Evolutionary conservation across 371 early-diverging fungal species (phyloP), one percentile per base, ranked within the genome.

Genomic region (Scutellospora calospora): DNA sequence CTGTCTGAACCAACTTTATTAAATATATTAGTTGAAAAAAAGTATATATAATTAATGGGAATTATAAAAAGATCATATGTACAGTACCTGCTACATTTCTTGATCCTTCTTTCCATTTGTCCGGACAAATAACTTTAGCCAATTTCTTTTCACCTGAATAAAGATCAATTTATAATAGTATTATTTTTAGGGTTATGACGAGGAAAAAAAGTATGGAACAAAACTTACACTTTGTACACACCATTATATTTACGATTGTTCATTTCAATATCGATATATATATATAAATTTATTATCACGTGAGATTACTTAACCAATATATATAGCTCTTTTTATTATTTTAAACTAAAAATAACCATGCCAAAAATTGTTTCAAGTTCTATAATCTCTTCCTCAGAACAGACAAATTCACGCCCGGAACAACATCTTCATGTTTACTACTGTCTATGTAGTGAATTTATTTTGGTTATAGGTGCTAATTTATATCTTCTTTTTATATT

Each of bases 361-460:
- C 92, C 92, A 63, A 91, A 90, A 83, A 90, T 92, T 81, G 89
- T 92, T 69, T 89, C 90, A 71, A 89, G 90, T 71, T 90, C 90
- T 29, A 88, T 88, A 55, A 88, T 92, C 51, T 92, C 92, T 35
- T 92, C 92, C 1, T 92, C 92, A 1, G 89, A 91, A 86, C 83
- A 85, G 79, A 84, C 86, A 12, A 80, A 82, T 55, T 80, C 80
- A 38, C 82, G 77, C 4, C 82, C 83, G 33, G 90, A 89, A 35
- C 85, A 85, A 59, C 83, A 84, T 18, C 83, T 94, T 55, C 90
- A 92, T 80, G 91, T 92, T 5, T 94, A 94, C 80, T 94, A 93
- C 83, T 94, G 94, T 76, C 83, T 93, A 38, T 94, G 94, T 79
- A 91, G 92, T 59, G 94, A 94, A 84, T 94, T 92, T 82, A 80